phyloP scores from a whole-genome alignment of 1,284 basidiomycete genomes.

The Rhodotorula sp. region DNA sequence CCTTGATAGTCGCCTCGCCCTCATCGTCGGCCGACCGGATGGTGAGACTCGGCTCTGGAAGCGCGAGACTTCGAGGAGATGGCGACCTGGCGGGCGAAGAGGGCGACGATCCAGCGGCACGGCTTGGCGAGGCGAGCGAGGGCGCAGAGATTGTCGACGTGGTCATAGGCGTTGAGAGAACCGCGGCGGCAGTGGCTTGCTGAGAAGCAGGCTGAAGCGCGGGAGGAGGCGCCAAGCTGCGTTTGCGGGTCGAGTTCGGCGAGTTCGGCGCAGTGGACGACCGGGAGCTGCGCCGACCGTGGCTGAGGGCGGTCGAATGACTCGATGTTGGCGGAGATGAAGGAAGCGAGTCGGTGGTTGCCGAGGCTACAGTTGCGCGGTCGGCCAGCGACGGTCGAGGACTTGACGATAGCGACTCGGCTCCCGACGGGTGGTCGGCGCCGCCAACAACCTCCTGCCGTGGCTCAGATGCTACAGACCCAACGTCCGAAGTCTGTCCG shows the following conservation, averaged over 20 bases:
- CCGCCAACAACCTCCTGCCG: neutral
- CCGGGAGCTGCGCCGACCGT: neutral
- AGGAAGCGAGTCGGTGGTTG: neutral
- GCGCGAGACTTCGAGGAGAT: neutral
- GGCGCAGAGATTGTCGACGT: constrained; percentile 7
- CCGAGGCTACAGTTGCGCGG: constrained; percentile 2
- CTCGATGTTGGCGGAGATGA: neutral
- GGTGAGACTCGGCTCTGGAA: neutral
- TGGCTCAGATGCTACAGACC: no score
- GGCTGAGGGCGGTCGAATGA: neutral
- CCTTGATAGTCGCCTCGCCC: neutral
- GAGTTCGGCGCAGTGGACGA: neutral
- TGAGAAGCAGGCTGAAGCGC: neutral
- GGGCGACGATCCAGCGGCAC: neutral
- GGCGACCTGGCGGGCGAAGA: neutral
- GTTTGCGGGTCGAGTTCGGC: constrained; percentile 5
- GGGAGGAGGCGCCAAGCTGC: constrained; percentile 9
- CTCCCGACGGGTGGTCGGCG: neutral
- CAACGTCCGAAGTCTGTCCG: no score
- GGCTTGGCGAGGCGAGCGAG: neutral
- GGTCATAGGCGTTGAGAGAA: neutral
- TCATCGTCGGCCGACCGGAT: neutral
- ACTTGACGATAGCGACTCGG: constrained; percentile 1
- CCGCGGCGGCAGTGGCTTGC: neutral
- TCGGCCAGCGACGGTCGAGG: constrained; percentile 4